A percentile compares a stretch with the other conserved stretches of the same genome.
Conservation (phyloP, 2,329 filamentous ascomycete species). For the Neospermospora avenae region DNA sequence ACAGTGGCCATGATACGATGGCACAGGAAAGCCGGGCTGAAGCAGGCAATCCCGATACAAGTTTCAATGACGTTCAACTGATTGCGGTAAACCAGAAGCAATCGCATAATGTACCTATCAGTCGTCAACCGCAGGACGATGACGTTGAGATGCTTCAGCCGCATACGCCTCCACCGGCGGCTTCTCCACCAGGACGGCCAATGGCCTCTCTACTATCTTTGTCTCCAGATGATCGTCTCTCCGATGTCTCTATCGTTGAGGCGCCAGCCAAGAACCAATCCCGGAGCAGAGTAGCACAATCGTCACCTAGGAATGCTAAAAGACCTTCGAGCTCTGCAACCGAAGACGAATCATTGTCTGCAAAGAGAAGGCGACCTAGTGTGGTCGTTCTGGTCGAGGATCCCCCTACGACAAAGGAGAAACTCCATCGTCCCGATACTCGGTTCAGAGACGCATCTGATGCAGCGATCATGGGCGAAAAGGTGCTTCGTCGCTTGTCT, state of each 20-base stretch:
- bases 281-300: background rate
- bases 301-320: background rate
- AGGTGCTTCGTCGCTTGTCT: background rate
- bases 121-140: background rate
- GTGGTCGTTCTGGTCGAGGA: background rate
- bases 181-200: background rate
- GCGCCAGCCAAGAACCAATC: background rate
- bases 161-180: too few species aligned
- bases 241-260: background rate
- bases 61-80: background rate
- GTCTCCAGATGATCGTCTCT: background rate
- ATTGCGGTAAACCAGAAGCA: background rate
- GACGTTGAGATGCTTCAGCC: slow-evolving; percentile 7
- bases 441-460: background rate
- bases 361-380: background rate
- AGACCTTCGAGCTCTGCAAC: background rate
- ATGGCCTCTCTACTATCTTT: background rate
- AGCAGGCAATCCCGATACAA: background rate
- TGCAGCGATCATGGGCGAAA: background rate
- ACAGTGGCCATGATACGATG: too few species aligned
- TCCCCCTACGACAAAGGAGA: background rate
- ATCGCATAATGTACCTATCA: background rate
- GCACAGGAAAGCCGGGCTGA: background rate
- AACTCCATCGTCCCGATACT: background rate
- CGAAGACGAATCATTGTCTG: background rate